Evolutionary conservation across 495 filamentous ascomycete species (phyloP).

Genomic region (Immersiella caudata): DNA sequence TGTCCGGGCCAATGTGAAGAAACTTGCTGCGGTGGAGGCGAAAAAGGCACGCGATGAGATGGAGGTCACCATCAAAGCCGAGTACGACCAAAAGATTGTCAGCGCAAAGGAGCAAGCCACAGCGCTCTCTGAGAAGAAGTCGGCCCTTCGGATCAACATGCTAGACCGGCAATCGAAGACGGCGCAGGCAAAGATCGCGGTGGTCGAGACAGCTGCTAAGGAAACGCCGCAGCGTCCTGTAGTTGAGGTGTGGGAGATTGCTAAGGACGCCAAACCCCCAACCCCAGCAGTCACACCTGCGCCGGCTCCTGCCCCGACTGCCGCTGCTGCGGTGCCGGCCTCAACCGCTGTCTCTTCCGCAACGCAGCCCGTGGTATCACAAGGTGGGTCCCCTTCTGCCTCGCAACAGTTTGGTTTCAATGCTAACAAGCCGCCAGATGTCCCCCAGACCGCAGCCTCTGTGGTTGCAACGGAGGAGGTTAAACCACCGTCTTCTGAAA

Average conservation of each 20-base stretch:
- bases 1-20: constrained; percentile 67
- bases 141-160: constrained; percentile 75
- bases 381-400: constrained; percentile 28
- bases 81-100: constrained; percentile 55
- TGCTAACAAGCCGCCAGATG: constrained; percentile 26
- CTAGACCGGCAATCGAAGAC: constrained; percentile 67
- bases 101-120: constrained; percentile 55
- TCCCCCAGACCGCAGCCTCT: constrained; percentile 22
- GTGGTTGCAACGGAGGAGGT: constrained; percentile 26
- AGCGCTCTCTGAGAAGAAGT: constrained; percentile 64
- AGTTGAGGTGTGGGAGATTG: constrained; percentile 80
- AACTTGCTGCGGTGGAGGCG: constrained; percentile 56
- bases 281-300: constrained; percentile 40
- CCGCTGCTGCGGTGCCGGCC: constrained; percentile 34
- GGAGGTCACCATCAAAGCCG: constrained; percentile 45
- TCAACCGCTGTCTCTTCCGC: constrained; percentile 26
- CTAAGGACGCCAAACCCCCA: constrained; percentile 68
- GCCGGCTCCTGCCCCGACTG: constrained; percentile 28
- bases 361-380: neutral
- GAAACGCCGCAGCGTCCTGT: constrained; percentile 85
- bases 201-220: constrained; percentile 75
- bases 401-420: neutral
- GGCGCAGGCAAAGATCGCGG: constrained; percentile 69
- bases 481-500: constrained; percentile 22
- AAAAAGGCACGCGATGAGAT: constrained; percentile 60